Evolutionary conservation across 306 rosid genomes (phyloP).

Genomic region (Lathyrus oleraceus): DNA sequence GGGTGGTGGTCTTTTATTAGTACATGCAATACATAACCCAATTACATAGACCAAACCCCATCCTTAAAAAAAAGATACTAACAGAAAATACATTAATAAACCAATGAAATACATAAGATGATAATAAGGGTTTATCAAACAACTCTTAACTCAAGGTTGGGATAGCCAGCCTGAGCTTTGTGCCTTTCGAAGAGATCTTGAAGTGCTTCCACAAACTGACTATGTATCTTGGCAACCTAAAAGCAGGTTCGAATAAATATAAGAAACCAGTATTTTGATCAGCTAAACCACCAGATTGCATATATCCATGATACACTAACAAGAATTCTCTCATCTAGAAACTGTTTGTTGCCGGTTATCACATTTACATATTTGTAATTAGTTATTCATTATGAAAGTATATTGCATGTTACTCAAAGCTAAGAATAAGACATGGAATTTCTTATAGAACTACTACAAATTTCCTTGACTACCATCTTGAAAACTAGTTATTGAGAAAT

Average conservation of each 20-base stretch:
- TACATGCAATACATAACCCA: slow-evolving; percentile 12
- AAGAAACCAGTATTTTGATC: neutral
- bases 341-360: neutral
- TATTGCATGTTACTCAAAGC: slow-evolving; percentile 18
- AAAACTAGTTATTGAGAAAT: slow-evolving; percentile 4
- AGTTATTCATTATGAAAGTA: neutral
- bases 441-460: neutral
- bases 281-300: neutral
- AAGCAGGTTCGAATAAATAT: slow-evolving; percentile 1
- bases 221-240: slow-evolving; percentile 64
- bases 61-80: neutral
- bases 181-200: slow-evolving; percentile 78
- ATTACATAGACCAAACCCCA: slow-evolving; percentile 30
- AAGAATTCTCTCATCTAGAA: slow-evolving; percentile 21
- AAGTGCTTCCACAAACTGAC: slow-evolving; percentile 70
- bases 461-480: neutral
- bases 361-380: slow-evolving; percentile 15
- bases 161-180: slow-evolving; percentile 67
- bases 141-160: slow-evolving; percentile 66
- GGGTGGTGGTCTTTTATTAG: slow-evolving; percentile 17
- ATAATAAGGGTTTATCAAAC: slow-evolving; percentile 45
- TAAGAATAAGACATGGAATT: slow-evolving; percentile 3
- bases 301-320: neutral
- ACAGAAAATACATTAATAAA: slow-evolving; percentile 23
- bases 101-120: neutral